Percentiles rank a stretch among this genome's conserved stretches.
Evolutionary conservation across 345 rosid genomes (phyloP).

Genomic region (Eucalyptus virginea): DNA sequence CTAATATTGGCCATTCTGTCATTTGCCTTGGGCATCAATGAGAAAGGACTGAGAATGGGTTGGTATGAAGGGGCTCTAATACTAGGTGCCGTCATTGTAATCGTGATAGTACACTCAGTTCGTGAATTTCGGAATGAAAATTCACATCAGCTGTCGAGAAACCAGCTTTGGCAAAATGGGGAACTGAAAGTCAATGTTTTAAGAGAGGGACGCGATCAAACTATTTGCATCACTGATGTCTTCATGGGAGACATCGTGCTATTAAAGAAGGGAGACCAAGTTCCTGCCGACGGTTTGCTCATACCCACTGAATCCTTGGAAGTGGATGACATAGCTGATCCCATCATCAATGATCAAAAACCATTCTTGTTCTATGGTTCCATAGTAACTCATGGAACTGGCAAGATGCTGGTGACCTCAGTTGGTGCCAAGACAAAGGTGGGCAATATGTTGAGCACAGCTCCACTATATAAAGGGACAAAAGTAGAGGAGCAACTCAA

Average conservation of each 20-base stretch:
- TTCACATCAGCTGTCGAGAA: background rate
- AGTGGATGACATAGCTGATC: background rate
- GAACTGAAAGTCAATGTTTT: background rate
- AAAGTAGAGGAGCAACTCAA: background rate
- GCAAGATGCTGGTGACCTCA: background rate
- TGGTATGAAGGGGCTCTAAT: background rate
- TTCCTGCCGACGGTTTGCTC: background rate
- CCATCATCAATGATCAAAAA: background rate
- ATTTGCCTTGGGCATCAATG: background rate
- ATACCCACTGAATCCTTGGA: background rate
- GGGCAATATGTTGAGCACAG: background rate
- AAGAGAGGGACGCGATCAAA: background rate
- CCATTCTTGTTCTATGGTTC: background rate
- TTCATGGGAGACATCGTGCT: background rate
- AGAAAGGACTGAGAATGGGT: background rate
- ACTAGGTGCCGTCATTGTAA: background rate
- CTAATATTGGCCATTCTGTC: background rate
- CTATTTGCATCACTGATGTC: background rate
- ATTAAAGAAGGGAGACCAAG: background rate
- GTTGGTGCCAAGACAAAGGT: background rate
- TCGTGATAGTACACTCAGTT: background rate
- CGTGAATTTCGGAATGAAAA: background rate
- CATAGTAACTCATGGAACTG: background rate
- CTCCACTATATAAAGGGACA: background rate
- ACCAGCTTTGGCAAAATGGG: background rate